These are phyloP conservation scores for Salix exigua DNA, from an alignment of 345 rosid genomes.

Conservation along the genomic window DNA sequence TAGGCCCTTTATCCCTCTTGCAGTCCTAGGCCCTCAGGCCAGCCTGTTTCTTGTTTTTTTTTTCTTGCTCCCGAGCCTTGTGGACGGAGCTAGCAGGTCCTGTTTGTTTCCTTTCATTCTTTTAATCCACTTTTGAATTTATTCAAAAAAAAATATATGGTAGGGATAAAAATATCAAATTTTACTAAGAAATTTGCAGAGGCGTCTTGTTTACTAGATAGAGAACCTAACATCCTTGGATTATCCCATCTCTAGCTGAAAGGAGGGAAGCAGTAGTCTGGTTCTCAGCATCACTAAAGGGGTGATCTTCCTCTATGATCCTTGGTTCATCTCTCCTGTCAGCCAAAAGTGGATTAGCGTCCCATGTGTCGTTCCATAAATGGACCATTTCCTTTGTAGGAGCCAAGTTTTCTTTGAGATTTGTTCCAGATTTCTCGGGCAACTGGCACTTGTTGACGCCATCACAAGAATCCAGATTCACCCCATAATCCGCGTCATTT, in stretches of 20 bases:
- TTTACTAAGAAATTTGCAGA: not conserved
- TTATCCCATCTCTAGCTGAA: slow-evolving; percentile 25
- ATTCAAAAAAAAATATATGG: no score
- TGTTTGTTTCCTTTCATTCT: no score
- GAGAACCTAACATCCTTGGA: slow-evolving; percentile 28
- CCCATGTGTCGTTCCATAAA: slow-evolving; percentile 29
- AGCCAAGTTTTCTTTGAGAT: slow-evolving; percentile 40
- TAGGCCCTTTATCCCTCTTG: no score
- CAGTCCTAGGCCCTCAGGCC: no score
- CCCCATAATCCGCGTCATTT: not conserved
- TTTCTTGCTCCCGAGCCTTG: no score
- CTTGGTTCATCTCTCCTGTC: slow-evolving; percentile 17
- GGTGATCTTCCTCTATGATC: slow-evolving; percentile 39
- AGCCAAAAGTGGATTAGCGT: slow-evolving; percentile 42
- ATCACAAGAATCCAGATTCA: slow-evolving; percentile 3
- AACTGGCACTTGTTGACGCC: not conserved
- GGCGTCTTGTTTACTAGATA: not conserved
- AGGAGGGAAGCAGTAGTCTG: slow-evolving; percentile 35
- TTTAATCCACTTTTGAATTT: no score
- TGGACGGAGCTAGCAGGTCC: no score
- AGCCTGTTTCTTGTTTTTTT: no score
- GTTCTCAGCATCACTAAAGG: slow-evolving; percentile 35
- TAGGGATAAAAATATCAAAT: no score
- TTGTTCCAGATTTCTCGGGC: slow-evolving; percentile 20
- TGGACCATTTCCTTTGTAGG: slow-evolving; percentile 31